phyloP scores from a whole-genome alignment of 345 rosid species.

The Gossypium anomalum region DNA sequence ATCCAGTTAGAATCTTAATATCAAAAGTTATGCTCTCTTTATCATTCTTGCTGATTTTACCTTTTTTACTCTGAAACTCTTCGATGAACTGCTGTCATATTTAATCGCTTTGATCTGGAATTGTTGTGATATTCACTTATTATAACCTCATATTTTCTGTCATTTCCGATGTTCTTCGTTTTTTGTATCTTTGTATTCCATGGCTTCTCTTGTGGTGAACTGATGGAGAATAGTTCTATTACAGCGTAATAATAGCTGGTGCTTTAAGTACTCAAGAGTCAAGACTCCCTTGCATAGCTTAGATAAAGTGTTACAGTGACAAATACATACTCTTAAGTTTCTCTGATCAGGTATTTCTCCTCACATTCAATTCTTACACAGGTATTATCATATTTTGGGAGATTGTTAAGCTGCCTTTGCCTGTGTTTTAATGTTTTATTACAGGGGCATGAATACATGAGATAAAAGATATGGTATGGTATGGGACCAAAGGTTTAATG shows the following conservation, averaged over 20 bases:
- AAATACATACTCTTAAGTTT: not conserved
- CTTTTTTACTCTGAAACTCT: not conserved
- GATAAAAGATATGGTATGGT: too few relatives aligned
- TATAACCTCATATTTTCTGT: not conserved
- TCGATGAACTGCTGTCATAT: not conserved
- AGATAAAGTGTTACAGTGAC: not conserved
- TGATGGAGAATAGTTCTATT: not conserved
- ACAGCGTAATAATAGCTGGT: not conserved
- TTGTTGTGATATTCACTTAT: not conserved
- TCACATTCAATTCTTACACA: too few relatives aligned
- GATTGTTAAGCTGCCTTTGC: too few relatives aligned
- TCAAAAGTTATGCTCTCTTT: conserved; percentile 11
- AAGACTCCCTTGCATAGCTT: not conserved
- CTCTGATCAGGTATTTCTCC: not conserved
- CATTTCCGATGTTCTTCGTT: too few relatives aligned
- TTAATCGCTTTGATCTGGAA: not conserved
- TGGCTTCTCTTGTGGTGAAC: not conserved
- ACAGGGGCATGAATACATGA: too few relatives aligned
- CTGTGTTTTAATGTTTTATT: too few relatives aligned
- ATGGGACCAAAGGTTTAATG: too few relatives aligned
- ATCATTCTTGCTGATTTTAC: not conserved
- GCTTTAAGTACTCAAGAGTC: not conserved
- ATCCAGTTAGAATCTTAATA: conserved; percentile 19
- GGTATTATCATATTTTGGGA: too few relatives aligned
- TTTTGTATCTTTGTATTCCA: not conserved